These are phyloP conservation scores for Neurospora sp. DNA, from an alignment of 495 filamentous ascomycete genomes.

Conservation along the genomic window DNA sequence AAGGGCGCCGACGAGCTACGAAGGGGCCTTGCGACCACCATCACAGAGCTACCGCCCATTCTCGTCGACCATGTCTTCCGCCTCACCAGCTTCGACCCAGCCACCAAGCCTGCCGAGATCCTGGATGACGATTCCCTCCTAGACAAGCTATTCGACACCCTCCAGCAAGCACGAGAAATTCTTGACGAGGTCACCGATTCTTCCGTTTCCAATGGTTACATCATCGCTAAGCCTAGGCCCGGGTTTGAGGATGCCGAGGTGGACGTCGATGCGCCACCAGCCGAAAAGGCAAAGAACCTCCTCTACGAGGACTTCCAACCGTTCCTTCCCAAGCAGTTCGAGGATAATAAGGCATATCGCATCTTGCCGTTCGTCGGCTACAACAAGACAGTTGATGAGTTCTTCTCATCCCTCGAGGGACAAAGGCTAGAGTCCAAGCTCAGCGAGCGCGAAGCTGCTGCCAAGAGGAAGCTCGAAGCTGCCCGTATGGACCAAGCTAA, in stretches of 20 bases:
- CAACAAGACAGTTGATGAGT: conserved; percentile 90
- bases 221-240: conserved; percentile 62
- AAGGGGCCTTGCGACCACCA: conserved; percentile 67
- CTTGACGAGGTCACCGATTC: conserved; percentile 50
- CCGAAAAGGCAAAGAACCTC: conserved; percentile 36
- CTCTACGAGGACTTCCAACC: conserved; percentile 95
- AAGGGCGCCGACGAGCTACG: conserved; percentile 63
- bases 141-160: conserved; percentile 48
- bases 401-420: conserved; percentile 91
- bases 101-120: conserved; percentile 54
- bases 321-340: conserved; percentile 78
- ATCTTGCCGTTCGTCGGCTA: conserved; percentile 72
- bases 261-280: background rate
- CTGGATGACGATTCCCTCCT: conserved; percentile 55
- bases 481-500: conserved; percentile 74
- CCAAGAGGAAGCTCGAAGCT: conserved; percentile 71
- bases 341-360: conserved; percentile 48
- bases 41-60: conserved; percentile 78
- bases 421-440: conserved; percentile 82
- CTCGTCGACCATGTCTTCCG: conserved; percentile 80
- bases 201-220: conserved; percentile 64
- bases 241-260: background rate
- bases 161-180: conserved; percentile 58
- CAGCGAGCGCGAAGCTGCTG: conserved; percentile 67
- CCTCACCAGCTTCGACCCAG: conserved; percentile 54